Conservation (phyloP, 2,329 filamentous ascomycete species). For the Pseudogymnoascus sp. region DNA sequence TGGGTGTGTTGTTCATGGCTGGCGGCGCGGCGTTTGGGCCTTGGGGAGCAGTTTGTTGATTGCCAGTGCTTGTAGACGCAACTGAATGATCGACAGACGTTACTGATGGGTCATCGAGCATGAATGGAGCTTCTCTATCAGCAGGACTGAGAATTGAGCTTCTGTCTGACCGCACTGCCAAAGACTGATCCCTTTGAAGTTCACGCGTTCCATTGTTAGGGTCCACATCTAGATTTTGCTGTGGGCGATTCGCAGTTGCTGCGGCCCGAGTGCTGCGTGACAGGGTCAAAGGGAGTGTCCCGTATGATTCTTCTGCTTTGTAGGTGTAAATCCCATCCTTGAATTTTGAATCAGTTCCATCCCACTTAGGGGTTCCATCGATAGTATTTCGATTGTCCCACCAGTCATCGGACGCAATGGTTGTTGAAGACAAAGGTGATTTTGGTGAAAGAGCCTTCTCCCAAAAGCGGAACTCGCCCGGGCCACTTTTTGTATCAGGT, state of each 20-base stretch:
- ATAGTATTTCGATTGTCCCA: constrained; percentile 30
- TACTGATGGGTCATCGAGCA: constrained; percentile 14
- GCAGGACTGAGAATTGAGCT: constrained; percentile 6
- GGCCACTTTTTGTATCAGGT: constrained; percentile 22
- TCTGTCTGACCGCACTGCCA: neutral
- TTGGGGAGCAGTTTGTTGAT: neutral
- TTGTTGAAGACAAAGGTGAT: constrained; percentile 27
- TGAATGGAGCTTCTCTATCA: constrained; percentile 19
- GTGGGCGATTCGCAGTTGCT: neutral
- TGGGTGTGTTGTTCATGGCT: neutral
- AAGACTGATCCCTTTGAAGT: neutral
- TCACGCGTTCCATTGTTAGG: neutral
- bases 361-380: constrained; percentile 16
- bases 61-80: neutral
- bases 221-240: neutral
- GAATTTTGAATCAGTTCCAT: constrained; percentile 14
- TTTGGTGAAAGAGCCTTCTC: constrained; percentile 30
- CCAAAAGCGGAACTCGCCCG: constrained; percentile 26
- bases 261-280: constrained; percentile 6
- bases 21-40: neutral
- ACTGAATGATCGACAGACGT: neutral
- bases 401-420: constrained; percentile 33
- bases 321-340: constrained; percentile 10
- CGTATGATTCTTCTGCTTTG: constrained; percentile 4
- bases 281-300: neutral